A percentile compares a stretch with the other conserved stretches of the same genome.
phyloP scores from a whole-genome alignment of 495 filamentous ascomycete species.

The Pyrenula aspistea region DNA sequence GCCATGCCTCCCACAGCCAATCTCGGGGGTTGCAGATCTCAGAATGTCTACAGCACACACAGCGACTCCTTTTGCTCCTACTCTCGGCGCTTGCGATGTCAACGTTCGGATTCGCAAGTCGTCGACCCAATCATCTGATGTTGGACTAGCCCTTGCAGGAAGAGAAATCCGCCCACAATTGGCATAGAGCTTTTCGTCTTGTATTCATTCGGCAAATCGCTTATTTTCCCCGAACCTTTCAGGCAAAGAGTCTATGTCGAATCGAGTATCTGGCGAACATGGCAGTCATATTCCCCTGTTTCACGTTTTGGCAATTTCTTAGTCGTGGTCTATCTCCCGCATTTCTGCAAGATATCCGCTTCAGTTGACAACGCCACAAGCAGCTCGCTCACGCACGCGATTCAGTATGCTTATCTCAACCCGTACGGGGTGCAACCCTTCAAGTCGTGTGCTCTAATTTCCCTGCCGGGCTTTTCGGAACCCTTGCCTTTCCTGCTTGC shows the following conservation, averaged over 20 bases:
- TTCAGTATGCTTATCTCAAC: neutral
- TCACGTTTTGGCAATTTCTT: neutral
- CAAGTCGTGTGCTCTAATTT: neutral
- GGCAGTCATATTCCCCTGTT: neutral
- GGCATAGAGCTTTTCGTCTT: too few relatives aligned
- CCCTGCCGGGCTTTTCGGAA: neutral
- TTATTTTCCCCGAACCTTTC: too few relatives aligned
- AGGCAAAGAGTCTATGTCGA: neutral
- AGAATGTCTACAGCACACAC: neutral
- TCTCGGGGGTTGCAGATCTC: neutral
- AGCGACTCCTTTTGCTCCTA: neutral
- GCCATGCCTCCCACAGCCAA: neutral
- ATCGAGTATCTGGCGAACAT: neutral
- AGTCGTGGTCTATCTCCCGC: neutral
- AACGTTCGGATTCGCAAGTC: neutral
- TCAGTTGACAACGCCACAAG: neutral
- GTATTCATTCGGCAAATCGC: too few relatives aligned
- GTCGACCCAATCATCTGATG: neutral
- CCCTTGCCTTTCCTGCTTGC: neutral
- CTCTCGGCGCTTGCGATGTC: neutral
- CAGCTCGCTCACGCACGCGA: neutral
- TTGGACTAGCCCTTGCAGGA: neutral
- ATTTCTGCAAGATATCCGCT: neutral
- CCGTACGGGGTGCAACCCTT: neutral
- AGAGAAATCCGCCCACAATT: neutral